These are phyloP conservation scores for Botrytis tulipae DNA, from an alignment of 2,329 filamentous ascomycete species.

Conservation along the genomic window DNA sequence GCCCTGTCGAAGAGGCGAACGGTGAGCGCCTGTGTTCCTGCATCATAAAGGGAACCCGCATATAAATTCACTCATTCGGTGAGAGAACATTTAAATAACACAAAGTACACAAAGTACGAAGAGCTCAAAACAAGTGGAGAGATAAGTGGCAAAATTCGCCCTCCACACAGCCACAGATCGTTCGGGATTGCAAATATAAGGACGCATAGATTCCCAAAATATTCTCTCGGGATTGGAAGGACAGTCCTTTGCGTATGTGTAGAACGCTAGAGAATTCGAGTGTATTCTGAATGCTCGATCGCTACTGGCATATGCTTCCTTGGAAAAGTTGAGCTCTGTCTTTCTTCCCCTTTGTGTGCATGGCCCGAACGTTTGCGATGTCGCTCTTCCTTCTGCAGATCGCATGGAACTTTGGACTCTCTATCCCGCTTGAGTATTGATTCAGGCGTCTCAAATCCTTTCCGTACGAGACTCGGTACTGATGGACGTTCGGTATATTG, in stretches of 20 bases:
- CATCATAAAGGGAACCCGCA: constrained; percentile 2
- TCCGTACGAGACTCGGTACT: constrained; percentile 21
- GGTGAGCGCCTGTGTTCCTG: background rate
- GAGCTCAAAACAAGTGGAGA: background rate
- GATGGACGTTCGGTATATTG: constrained; percentile 28
- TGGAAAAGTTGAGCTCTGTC: background rate
- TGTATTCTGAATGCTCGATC: background rate
- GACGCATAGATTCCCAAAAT: background rate
- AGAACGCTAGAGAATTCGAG: background rate
- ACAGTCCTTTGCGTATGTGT: background rate
- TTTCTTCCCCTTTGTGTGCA: constrained; percentile 3
- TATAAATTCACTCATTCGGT: constrained; percentile 3
- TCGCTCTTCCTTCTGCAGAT: constrained; percentile 22
- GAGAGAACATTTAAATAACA: background rate
- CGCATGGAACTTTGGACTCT: background rate
- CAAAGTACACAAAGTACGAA: background rate
- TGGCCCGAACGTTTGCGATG: background rate
- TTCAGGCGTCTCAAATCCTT: constrained; percentile 23
- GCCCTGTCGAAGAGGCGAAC: background rate
- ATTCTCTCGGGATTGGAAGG: background rate
- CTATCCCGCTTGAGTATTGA: constrained; percentile 16
- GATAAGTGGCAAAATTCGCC: constrained; percentile 1
- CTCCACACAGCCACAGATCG: background rate
- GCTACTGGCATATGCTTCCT: constrained; percentile 7
- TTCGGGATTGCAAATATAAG: background rate